Percentiles rank a stretch among this genome's conserved stretches.
Evolutionary conservation across 164 flowering plant genomes (phyloP).

Genomic region (Liquidambar formosana): DNA sequence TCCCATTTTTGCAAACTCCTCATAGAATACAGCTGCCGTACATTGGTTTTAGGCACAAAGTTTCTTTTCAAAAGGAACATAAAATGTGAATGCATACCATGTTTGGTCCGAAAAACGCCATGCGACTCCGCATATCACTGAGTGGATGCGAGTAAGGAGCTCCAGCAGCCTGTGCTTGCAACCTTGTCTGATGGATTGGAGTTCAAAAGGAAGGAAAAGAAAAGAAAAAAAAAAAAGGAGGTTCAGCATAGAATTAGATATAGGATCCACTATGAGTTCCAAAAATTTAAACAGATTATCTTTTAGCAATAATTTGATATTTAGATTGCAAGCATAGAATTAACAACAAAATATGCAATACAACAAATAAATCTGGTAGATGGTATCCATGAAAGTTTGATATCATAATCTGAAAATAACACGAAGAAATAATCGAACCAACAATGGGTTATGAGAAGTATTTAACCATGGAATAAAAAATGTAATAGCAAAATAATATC

Average conservation of each 20-base stretch:
- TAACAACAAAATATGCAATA: no score
- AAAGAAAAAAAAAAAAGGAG: not conserved
- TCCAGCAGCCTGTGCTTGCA: conserved; percentile 98
- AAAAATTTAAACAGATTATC: not conserved
- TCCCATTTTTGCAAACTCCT: no score
- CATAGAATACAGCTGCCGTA: no score
- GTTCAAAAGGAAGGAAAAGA: no score
- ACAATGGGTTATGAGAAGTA: no score
- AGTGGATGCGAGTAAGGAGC: conserved; percentile 64
- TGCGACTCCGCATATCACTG: conserved; percentile 50
- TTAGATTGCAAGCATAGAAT: no score
- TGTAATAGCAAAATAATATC: no score
- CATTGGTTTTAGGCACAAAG: not conserved
- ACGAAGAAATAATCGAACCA: no score
- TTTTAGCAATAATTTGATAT: not conserved
- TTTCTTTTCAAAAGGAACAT: not conserved
- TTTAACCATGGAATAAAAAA: no score
- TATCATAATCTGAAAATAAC: no score
- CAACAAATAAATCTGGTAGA: no score
- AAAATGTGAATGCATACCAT: conserved; percentile 41
- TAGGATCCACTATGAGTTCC: not conserved
- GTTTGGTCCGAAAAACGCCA: conserved; percentile 73
- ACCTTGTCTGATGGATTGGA: conserved; percentile 64
- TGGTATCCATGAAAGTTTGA: no score
- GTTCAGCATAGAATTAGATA: not conserved